Percentiles rank a stretch among this genome's conserved stretches.
These are phyloP conservation scores for Phytophthora multivora DNA, from an alignment of 352 stramenopile species.

Conservation along the genomic window DNA sequence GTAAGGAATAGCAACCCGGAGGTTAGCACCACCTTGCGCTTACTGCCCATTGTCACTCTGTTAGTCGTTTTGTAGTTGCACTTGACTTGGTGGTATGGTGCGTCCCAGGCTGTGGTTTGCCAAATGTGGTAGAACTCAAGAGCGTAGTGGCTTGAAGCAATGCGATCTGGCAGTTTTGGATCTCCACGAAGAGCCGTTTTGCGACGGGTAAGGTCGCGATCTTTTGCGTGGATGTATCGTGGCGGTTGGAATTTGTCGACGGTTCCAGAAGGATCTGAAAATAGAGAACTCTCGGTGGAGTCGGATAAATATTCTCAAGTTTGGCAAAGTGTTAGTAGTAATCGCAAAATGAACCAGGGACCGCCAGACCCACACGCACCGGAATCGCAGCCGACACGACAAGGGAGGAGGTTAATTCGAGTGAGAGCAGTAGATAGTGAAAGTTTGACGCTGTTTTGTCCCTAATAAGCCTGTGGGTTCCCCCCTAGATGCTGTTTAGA, in stretches of 20 bases:
- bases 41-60: constrained; percentile 16
- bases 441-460: not conserved
- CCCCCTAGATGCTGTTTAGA: constrained; percentile 56
- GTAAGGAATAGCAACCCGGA: constrained; percentile 25
- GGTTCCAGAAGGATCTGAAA: constrained; percentile 11
- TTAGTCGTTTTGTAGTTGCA: not conserved
- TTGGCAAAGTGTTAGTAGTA: not conserved
- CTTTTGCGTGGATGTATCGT: constrained; percentile 18
- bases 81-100: constrained; percentile 4
- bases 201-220: constrained; percentile 33
- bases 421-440: constrained; percentile 11
- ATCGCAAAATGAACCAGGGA: constrained; percentile 24
- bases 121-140: constrained; percentile 10
- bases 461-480: not conserved
- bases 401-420: constrained; percentile 46
- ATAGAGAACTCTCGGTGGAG: constrained; percentile 9
- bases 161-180: constrained; percentile 25
- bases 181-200: constrained; percentile 20
- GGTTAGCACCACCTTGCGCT: constrained; percentile 17
- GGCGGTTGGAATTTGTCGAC: constrained; percentile 16
- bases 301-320: constrained; percentile 12
- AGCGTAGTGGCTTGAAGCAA: not conserved
- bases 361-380: constrained; percentile 20
- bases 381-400: constrained; percentile 29
- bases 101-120: constrained; percentile 25